Evolutionary conservation across 2,329 filamentous ascomycete genomes (phyloP), one percentile per base, ranked within the genome.

Genomic region (Fonsecaea monophora): DNA sequence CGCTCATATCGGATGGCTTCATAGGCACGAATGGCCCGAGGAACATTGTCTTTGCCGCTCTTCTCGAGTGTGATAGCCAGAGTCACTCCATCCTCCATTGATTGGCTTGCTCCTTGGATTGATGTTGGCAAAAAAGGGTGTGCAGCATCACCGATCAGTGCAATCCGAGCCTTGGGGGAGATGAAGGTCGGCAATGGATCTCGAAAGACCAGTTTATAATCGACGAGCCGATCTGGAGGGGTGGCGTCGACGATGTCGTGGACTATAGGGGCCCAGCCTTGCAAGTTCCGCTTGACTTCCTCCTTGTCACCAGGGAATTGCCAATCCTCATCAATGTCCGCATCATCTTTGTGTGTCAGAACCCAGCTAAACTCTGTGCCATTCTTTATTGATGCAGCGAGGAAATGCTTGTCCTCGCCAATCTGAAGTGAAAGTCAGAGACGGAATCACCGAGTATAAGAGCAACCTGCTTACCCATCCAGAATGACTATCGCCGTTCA

Each of bases 321-420:
- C 83, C 83, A 86, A 0, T 83, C 84, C 74, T 87, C 85, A 64
- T 85, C 80, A 64, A 86, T 85, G 69, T 86, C 69, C 35, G 66
- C 70, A 21, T 67, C 42, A 66, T 81, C 80, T 67, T 79, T 81
- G 73, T 86, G 85, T 35, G 85, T 86, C 60, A 83, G 82, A 5
- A 85, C 84, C 84, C 84, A 86, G 62, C 79, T 82, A 68, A 86
- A 82, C 66, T 85, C 83, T 56, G 80, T 79, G 8, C 83, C 83
- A 40, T 79, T 78, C 73, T 86, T 85, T 65, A 86, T 80, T 0
- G 82, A 81, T 1, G 83, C 84, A 6, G 81, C 82, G 40, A 86
- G 80, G 71, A 86, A 69, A 35, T 69, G 68, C 83, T 12, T 81
- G 80, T 1, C 83, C 84, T 32, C 86, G 77, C 84, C 69, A 35